Conservation (phyloP, 257 asterid genomes). For the Knoxia roxburghii region DNA sequence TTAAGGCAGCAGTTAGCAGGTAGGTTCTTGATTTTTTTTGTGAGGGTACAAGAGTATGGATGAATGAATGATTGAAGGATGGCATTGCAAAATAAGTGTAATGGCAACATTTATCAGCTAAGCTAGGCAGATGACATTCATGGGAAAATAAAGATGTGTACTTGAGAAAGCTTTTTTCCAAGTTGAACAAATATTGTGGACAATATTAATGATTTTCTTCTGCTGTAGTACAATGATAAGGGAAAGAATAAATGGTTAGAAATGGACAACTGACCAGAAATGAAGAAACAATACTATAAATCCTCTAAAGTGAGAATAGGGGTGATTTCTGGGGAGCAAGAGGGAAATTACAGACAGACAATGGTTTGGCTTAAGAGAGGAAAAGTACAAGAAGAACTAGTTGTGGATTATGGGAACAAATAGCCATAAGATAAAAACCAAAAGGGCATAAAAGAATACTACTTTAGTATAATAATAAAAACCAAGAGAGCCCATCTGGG, state of each 20-base stretch:
- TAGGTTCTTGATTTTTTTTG: no score
- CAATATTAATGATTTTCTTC: not conserved
- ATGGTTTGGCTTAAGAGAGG: not conserved
- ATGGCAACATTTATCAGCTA: not conserved
- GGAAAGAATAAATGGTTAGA: not conserved
- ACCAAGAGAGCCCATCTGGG: slow-evolving; percentile 35
- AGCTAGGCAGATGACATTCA: no score
- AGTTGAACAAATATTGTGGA: not conserved
- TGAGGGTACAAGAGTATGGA: no score
- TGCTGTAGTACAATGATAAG: not conserved
- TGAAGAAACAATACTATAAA: slow-evolving; percentile 15
- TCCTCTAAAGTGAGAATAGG: not conserved
- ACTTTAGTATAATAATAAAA: slow-evolving; percentile 13
- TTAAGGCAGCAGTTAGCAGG: no score
- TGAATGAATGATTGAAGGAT: no score
- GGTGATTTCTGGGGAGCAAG: slow-evolving; percentile 1
- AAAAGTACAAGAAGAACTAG: slow-evolving; percentile 9
- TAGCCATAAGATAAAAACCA: not conserved
- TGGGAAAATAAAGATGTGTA: not conserved
- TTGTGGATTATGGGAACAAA: not conserved
- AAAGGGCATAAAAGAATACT: not conserved
- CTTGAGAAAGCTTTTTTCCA: not conserved
- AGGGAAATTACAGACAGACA: not conserved
- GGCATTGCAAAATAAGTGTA: no score
- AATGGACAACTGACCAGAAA: slow-evolving; percentile 5